phyloP scores from a whole-genome alignment of 441 rosid genomes.

The Isatis lusitanica region DNA sequence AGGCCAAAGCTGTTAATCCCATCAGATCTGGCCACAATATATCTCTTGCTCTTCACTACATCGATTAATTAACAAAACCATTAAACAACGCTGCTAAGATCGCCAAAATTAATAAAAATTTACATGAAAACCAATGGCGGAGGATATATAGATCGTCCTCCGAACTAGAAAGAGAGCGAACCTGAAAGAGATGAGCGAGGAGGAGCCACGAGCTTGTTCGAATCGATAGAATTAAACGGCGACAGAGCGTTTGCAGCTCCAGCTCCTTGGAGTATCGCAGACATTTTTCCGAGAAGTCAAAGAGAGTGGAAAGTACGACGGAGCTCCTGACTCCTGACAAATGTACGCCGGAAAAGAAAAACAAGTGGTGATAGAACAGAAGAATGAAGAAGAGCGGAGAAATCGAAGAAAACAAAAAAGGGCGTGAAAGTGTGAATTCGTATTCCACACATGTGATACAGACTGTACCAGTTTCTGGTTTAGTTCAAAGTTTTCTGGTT shows the following conservation, averaged over 20 bases:
- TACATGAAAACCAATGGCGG: background rate
- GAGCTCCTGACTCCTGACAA: background rate
- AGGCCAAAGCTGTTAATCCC: slow-evolving; percentile 6
- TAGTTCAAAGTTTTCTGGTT: background rate
- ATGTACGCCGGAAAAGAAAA: background rate
- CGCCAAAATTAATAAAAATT: background rate
- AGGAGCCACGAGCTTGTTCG: slow-evolving; percentile 3
- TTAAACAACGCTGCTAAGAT: background rate
- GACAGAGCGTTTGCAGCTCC: slow-evolving; percentile 25
- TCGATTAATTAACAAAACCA: background rate
- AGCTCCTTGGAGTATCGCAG: slow-evolving; percentile 27
- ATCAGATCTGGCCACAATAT: slow-evolving; percentile 24
- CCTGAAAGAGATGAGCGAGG: slow-evolving; percentile 21
- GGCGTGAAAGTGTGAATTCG: background rate
- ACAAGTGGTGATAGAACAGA: background rate
- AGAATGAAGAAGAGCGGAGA: slow-evolving; percentile 10
- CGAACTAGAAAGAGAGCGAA: background rate
- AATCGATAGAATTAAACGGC: slow-evolving; percentile 10
- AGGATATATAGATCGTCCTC: background rate
- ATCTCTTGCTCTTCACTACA: slow-evolving; percentile 27
- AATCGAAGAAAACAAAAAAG: background rate
- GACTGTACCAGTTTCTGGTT: background rate
- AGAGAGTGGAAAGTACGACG: background rate
- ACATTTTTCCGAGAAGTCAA: slow-evolving; percentile 18
- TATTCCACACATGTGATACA: background rate